Conservation (phyloP, 2,329 filamentous ascomycete genomes). For the Cladosporium sp. region DNA sequence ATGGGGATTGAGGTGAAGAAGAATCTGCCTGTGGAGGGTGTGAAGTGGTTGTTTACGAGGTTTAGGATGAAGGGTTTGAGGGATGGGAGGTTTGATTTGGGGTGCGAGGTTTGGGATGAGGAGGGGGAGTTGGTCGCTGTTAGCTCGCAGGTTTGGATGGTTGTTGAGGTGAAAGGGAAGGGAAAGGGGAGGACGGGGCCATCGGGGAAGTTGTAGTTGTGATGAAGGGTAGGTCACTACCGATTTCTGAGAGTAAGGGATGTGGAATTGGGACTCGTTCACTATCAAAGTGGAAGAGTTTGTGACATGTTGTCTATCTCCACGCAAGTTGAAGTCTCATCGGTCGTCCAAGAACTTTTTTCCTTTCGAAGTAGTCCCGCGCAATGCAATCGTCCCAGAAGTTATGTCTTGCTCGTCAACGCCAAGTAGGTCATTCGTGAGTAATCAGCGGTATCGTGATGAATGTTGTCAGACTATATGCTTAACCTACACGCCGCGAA, state of each 20-base stretch:
- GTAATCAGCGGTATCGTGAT: not conserved
- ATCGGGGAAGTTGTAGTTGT: slow-evolving; percentile 4
- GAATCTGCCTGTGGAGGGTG: slow-evolving; percentile 23
- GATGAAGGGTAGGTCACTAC: not conserved
- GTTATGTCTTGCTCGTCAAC: not conserved
- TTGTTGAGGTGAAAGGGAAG: slow-evolving; percentile 21
- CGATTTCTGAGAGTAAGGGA: not conserved
- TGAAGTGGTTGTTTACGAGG: slow-evolving; percentile 25
- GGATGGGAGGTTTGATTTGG: slow-evolving; percentile 26
- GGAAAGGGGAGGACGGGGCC: not conserved
- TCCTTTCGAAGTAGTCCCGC: not conserved
- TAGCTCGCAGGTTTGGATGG: slow-evolving; percentile 22
- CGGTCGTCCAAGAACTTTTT: not conserved
- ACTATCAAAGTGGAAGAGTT: not conserved
- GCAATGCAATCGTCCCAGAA: not conserved
- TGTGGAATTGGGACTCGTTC: not conserved
- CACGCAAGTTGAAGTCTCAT: too few relatives aligned
- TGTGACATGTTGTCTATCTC: not conserved
- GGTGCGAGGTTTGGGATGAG: slow-evolving; percentile 26
- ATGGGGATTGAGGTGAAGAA: slow-evolving; percentile 27
- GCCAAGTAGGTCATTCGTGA: not conserved
- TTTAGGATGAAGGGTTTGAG: slow-evolving; percentile 24
- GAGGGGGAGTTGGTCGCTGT: slow-evolving; percentile 22
- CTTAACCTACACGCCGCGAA: slow-evolving; percentile 38
- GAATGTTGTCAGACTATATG: slow-evolving; percentile 36